phyloP scores from a whole-genome alignment of 1,284 basidiomycete species.

The Ustilago nuda region DNA sequence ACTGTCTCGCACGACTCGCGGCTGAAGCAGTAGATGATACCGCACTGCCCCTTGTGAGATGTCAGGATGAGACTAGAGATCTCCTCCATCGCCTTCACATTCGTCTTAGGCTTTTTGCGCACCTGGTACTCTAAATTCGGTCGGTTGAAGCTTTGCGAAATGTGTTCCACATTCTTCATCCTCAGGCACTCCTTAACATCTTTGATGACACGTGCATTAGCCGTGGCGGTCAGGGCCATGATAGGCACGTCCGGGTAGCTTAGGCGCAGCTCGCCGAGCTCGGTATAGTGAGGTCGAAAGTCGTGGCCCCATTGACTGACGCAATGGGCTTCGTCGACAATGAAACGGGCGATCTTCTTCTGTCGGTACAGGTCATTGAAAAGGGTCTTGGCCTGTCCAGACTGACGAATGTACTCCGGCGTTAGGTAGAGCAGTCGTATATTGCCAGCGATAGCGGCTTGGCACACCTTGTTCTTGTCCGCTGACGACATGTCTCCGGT shows the following conservation, averaged over 20 bases:
- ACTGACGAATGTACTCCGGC: conserved; percentile 78
- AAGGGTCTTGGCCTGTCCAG: conserved; percentile 73
- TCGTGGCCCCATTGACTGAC: conserved; percentile 85
- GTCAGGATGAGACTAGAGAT: conserved; percentile 80
- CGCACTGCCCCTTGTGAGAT: conserved; percentile 76
- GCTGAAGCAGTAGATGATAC: conserved; percentile 87
- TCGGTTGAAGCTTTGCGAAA: conserved; percentile 88
- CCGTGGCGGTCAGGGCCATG: conserved; percentile 96
- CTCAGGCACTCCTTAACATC: conserved; percentile 82
- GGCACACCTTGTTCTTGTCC: conserved; percentile 72
- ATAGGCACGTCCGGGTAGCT: conserved; percentile 85
- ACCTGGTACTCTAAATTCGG: conserved; percentile 86
- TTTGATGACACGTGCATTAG: conserved; percentile 79
- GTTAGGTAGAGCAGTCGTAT: conserved; percentile 86
- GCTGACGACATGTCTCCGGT: conserved; percentile 74
- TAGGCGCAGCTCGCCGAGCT: conserved; percentile 77
- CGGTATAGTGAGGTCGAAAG: conserved; percentile 75
- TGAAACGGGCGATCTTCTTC: conserved; percentile 83
- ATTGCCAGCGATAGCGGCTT: conserved; percentile 68
- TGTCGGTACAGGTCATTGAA: conserved; percentile 76
- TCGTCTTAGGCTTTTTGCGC: conserved; percentile 73
- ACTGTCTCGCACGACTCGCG: conserved; percentile 82
- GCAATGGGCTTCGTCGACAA: conserved; percentile 96
- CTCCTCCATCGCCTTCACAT: conserved; percentile 72
- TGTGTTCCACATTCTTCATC: conserved; percentile 72